Evolutionary conservation across 129 eudicot species (phyloP), one percentile per base, ranked within the genome.

Genomic region (Artemisia annua): DNA sequence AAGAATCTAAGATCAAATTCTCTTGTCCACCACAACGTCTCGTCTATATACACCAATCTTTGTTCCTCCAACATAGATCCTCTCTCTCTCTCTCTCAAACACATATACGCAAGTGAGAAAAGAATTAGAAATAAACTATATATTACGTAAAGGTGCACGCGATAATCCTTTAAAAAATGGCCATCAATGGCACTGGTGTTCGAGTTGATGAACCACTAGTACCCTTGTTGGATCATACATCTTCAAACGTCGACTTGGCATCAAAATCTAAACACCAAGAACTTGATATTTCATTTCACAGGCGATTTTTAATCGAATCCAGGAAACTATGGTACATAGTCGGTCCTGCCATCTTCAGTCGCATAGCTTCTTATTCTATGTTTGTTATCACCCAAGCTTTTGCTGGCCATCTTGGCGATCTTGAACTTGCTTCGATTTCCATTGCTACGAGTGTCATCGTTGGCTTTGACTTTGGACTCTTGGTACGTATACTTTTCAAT

Each of bases 321-420:
- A 87, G 86, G 79, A 89, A 89, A 80, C 82, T 92, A 69, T 92
- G 97, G 97, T 83, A 85, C 15, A 80, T 92, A 5, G 96, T 87
- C 13, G 97, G 97, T 19, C 97, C 97, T 2, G 90, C 93, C 35
- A 83, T 87, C 76, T 80, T 91, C 81, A 91, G 91, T 73, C 91
- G 95, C 46, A 35, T 89, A 19, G 75, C 85, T 18, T 81, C 89
- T 15, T 92, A 78, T 73, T 83, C 91, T 76, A 92, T 89, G 94
- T 79, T 86, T 60, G 79, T 87, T 63, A 83, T 92, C 78, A 86
- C 96, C 2, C 92, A 88, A 66, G 96, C 91, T 39, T 91, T 89
- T 39, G 92, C 96, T 5, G 97, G 97, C 13, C 97, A 92, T 71
- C 93, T 92, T 4, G 97, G 97, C 26, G 97, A 92, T 71, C 94